Base-by-base conservation (phyloP, 2,329 filamentous ascomycete genomes). In the Seiridium unicorne region DNA sequence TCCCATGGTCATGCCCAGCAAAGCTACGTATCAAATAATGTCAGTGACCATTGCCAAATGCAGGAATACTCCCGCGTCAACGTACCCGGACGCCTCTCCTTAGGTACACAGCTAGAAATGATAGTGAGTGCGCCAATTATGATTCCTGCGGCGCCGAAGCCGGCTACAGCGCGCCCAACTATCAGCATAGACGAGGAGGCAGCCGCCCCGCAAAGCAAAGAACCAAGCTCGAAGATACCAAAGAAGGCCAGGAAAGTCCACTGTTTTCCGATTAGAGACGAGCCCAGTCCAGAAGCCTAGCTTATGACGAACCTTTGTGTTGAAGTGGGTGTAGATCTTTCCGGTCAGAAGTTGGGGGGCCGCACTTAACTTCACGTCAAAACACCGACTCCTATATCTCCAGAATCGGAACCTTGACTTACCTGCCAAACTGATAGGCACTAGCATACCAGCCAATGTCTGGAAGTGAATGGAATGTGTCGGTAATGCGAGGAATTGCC, bases 171-270 rank as follows among this genome's bases (percentile, higher is more conserved):
- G 3, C 83, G 76, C 1, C 82, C 82, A 5, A 79, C 68, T 47
- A 86, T 85, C 44, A 86, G 74, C 73, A 81, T 81, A 0, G 70
- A 64, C 0, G 80, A 81, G 10, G 73, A 78, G 0, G 64, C 71
- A 0, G 83, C 79, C 58, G 74, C 60, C 59, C 71, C 84, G 60
- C 83, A 86, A 9, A 86, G 68, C 1, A 81, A 63, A 0, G 79
- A 83, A 0, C 84, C 84, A 0, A 84, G 35, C 64, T 85, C 81
- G 59, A 87, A 86, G 38, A 84, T 58, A 34, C 69, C 61, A 26
- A 86, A 71, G n/a, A 80, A 75, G 56, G 44, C 42, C 10, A 75
- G 57, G 53, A 74, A 79, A 0, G 72, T 65, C 65, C 69, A 73
- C 73, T 74, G n/a, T n/a, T n/a, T n/a, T n/a, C n/a, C n/a, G n/a